Evolutionary conservation across 1,284 basidiomycete species (phyloP).

Genomic region (Cerioporus squamosus): DNA sequence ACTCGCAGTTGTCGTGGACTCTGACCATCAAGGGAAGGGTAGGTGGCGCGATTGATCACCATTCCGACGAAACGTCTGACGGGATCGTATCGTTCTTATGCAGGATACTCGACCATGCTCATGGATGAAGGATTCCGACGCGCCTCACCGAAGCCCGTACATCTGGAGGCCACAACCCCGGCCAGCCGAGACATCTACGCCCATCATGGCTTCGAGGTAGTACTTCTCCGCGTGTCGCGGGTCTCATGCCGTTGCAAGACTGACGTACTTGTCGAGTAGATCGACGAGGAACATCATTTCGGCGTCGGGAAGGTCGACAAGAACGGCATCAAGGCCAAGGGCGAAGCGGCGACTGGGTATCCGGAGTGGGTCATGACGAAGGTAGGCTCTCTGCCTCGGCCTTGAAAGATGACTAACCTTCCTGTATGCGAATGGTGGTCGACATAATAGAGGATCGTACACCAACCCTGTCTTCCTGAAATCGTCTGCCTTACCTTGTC

Average conservation of each 20-base stretch:
- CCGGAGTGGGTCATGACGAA: conserved; percentile 29
- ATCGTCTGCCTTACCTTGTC: no score
- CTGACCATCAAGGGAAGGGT: conserved; percentile 17
- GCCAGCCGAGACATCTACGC: conserved; percentile 23
- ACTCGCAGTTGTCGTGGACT: conserved; percentile 16
- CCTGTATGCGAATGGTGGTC: no score
- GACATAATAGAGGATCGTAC: no score
- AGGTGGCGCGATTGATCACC: no score
- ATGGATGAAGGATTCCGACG: conserved; percentile 23
- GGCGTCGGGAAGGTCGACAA: conserved; percentile 20
- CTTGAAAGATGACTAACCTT: no score
- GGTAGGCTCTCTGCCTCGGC: neutral
- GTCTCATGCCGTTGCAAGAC: neutral
- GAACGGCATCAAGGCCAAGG: conserved; percentile 17
- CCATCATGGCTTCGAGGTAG: conserved; percentile 25
- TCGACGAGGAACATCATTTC: conserved; percentile 24
- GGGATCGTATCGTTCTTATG: neutral
- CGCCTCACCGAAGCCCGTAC: conserved; percentile 21
- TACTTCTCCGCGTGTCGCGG: neutral
- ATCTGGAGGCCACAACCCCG: conserved; percentile 24
- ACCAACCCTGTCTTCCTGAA: no score
- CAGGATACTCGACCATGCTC: conserved; percentile 19
- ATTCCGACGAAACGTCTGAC: no score
- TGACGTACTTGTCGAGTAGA: neutral
- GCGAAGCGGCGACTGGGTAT: conserved; percentile 20